Evolutionary conservation across 139 green algal genomes (phyloP).

Genomic region (Trebouxia sp.): DNA sequence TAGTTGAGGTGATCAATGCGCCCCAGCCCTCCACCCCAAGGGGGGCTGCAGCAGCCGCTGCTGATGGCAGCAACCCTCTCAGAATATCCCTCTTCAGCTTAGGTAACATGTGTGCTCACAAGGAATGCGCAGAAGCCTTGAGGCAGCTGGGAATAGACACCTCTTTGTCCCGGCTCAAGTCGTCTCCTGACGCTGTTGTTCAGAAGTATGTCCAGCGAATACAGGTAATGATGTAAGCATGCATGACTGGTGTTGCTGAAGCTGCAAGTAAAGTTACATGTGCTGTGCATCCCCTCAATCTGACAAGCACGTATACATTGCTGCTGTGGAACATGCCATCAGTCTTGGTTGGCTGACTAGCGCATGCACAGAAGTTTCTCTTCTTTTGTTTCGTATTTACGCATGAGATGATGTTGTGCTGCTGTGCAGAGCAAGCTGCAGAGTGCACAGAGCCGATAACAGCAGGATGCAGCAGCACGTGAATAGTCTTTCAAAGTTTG

Average conservation of each 20-base stretch:
- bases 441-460: not conserved
- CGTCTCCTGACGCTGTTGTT: constrained; percentile 46
- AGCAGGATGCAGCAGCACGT: not conserved
- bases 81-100: constrained; percentile 94
- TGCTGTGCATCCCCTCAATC: too few species aligned
- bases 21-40: not conserved
- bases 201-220: constrained; percentile 73
- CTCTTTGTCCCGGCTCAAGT: constrained; percentile 45
- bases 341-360: too few species aligned
- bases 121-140: constrained; percentile 57
- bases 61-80: constrained; percentile 55
- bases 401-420: not conserved
- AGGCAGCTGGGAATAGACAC: constrained; percentile 46
- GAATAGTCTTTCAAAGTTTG: too few species aligned
- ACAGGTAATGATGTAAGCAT: constrained; percentile 7
- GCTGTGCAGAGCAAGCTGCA: constrained; percentile 22
- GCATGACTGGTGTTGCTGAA: not conserved
- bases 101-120: constrained; percentile 86
- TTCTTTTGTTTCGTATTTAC: too few species aligned
- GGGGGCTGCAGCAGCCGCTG: not conserved
- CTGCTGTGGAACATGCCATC: too few species aligned
- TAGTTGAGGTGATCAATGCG: constrained; percentile 6
- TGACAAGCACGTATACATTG: too few species aligned
- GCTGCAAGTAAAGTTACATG: not conserved
- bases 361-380: too few species aligned